Conservation (phyloP, 345 rosid species). For the Sisymbrium altissimum region DNA sequence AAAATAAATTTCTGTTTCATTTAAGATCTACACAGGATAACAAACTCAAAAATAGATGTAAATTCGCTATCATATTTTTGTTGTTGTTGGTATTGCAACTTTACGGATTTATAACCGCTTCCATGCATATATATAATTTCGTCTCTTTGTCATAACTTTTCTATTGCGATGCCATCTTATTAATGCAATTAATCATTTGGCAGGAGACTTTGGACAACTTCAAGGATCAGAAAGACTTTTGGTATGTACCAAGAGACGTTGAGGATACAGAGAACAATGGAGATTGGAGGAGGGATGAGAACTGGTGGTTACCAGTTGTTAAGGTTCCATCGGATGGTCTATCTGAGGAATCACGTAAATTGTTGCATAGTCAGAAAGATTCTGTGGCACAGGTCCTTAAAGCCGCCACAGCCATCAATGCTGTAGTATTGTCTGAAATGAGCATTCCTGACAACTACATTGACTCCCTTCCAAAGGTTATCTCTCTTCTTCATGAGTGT, state of each 20-base stretch:
- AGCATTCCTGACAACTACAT: slow-evolving; percentile 81
- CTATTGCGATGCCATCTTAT: background rate
- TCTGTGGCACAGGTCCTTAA: slow-evolving; percentile 81
- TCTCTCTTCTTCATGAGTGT: background rate
- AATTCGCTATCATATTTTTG: background rate
- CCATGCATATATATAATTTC: background rate
- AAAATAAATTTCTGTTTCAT: background rate
- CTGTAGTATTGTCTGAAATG: slow-evolving; percentile 81
- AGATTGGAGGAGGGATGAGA: slow-evolving; percentile 48
- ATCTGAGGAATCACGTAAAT: slow-evolving; percentile 53
- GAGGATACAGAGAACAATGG: slow-evolving; percentile 48
- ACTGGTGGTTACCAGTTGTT: slow-evolving; percentile 87
- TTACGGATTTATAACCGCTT: background rate
- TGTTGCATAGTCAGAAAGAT: slow-evolving; percentile 74
- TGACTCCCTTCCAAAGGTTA: slow-evolving; percentile 88
- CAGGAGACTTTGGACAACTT: slow-evolving; percentile 80
- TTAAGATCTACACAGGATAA: background rate
- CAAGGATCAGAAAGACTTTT: slow-evolving; percentile 68
- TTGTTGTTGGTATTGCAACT: too few species aligned
- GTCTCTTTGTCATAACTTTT: background rate
- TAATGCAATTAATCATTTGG: slow-evolving; percentile 13
- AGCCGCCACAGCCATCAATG: slow-evolving; percentile 88
- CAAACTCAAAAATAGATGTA: background rate
- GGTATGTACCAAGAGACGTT: slow-evolving; percentile 67
- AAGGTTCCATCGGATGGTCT: slow-evolving; percentile 71